These are phyloP conservation scores for Pseudohalonectria lignicola DNA, from an alignment of 2,329 filamentous ascomycete species.

Conservation along the genomic window DNA sequence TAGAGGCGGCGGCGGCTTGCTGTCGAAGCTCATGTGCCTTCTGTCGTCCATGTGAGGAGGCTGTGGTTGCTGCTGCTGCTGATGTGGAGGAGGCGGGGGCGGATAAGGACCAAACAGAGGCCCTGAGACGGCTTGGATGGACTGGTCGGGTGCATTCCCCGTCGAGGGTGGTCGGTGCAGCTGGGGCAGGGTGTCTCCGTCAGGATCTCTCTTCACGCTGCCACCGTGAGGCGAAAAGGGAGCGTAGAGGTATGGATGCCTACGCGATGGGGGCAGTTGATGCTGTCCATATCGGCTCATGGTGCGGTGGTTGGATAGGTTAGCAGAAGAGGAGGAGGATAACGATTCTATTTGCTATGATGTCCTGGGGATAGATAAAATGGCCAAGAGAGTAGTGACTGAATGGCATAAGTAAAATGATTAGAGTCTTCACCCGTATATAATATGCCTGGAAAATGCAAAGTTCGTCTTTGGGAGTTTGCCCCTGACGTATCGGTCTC, in stretches of 20 bases:
- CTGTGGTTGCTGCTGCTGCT: slow-evolving; percentile 31
- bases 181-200: slow-evolving; percentile 32
- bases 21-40: slow-evolving; percentile 44
- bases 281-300: slow-evolving; percentile 40
- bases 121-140: slow-evolving; percentile 18
- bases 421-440: no score
- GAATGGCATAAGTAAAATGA: no score
- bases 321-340: no score
- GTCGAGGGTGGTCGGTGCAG: slow-evolving; percentile 42
- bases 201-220: slow-evolving; percentile 41
- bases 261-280: slow-evolving; percentile 22
- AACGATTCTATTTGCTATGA: no score
- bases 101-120: slow-evolving; percentile 1
- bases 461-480: no score
- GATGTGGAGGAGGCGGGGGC: slow-evolving; percentile 22
- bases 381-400: no score
- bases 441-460: no score
- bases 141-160: slow-evolving; percentile 22
- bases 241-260: slow-evolving; percentile 12
- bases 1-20: no score
- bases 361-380: no score
- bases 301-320: no score
- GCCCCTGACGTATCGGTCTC: no score
- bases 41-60: slow-evolving; percentile 34
- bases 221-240: not conserved